Conservation (phyloP, 768 basidiomycete species). For the Suillus americanus region DNA sequence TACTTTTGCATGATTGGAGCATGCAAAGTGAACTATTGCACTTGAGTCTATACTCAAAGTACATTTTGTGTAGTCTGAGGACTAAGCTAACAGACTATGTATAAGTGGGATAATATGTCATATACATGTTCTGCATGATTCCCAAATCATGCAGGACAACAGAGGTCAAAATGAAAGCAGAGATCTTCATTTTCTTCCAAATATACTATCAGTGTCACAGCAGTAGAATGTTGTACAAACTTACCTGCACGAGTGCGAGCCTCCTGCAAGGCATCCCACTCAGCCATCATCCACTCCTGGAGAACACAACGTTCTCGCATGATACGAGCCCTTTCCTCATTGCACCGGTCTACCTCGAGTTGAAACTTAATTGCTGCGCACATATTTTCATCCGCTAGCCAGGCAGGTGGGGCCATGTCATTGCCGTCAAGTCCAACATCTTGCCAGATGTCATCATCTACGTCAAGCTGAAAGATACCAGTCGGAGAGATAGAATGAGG, state of each 20-base stretch:
- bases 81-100: too few species aligned
- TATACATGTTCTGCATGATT: too few species aligned
- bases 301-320: slow-evolving; percentile 15
- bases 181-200: not conserved
- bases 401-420: slow-evolving; percentile 5
- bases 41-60: too few species aligned
- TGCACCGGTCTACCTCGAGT: slow-evolving; percentile 23
- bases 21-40: too few species aligned
- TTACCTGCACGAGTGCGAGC: slow-evolving; percentile 8
- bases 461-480: slow-evolving; percentile 31
- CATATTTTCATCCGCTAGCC: not conserved
- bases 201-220: not conserved
- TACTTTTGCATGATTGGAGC: too few species aligned
- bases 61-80: too few species aligned
- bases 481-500: slow-evolving; percentile 23
- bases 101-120: too few species aligned
- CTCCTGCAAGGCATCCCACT: slow-evolving; percentile 19
- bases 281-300: slow-evolving; percentile 26
- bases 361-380: not conserved
- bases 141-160: too few species aligned
- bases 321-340: slow-evolving; percentile 25
- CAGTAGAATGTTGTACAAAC: not conserved
- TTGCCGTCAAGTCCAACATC: slow-evolving; percentile 26
- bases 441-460: slow-evolving; percentile 38
- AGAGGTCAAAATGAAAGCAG: not conserved